Percentiles rank a stretch among this genome's conserved stretches.
Conservation (phyloP, 169 alveolate species). For the Plasmodium berghei region DNA sequence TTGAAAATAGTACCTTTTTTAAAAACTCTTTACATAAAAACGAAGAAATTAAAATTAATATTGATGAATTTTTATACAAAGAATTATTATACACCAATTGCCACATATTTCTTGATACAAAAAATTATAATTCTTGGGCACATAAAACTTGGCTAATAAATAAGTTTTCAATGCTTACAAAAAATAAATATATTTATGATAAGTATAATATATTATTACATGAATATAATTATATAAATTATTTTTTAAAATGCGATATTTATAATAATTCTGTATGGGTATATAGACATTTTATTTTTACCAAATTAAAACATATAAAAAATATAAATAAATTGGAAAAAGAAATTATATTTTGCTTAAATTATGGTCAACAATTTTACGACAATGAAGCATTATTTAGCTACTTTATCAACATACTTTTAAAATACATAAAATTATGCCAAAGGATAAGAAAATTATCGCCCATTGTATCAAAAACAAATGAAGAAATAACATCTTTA, state of each 20-base stretch:
- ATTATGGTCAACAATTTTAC: slow-evolving; percentile 48
- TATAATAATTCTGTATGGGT: slow-evolving; percentile 76
- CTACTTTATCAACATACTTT: slow-evolving; percentile 49
- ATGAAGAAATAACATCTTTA: not conserved
- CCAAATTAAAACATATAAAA: slow-evolving; percentile 44
- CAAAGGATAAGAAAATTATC: slow-evolving; percentile 6
- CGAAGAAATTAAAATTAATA: slow-evolving; percentile 22
- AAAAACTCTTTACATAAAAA: slow-evolving; percentile 49
- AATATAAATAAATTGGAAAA: slow-evolving; percentile 14
- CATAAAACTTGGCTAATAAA: slow-evolving; percentile 71
- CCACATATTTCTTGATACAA: slow-evolving; percentile 66
- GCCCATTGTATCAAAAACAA: not conserved
- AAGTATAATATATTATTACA: slow-evolving; percentile 47
- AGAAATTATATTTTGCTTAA: slow-evolving; percentile 60
- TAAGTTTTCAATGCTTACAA: slow-evolving; percentile 22
- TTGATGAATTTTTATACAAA: slow-evolving; percentile 66
- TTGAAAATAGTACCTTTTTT: slow-evolving; percentile 34
- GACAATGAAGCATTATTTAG: slow-evolving; percentile 66
- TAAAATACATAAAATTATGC: slow-evolving; percentile 26
- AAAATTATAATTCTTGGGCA: slow-evolving; percentile 77
- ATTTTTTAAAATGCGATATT: slow-evolving; percentile 64
- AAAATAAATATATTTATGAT: slow-evolving; percentile 36
- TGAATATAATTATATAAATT: slow-evolving; percentile 48
- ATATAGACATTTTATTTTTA: slow-evolving; percentile 58
- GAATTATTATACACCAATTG: slow-evolving; percentile 66